Percentiles rank a stretch among this genome's conserved stretches.
These are phyloP conservation scores for Debaryomyces castellii DNA, from an alignment of 805 yeast species.

Conservation along the genomic window DNA sequence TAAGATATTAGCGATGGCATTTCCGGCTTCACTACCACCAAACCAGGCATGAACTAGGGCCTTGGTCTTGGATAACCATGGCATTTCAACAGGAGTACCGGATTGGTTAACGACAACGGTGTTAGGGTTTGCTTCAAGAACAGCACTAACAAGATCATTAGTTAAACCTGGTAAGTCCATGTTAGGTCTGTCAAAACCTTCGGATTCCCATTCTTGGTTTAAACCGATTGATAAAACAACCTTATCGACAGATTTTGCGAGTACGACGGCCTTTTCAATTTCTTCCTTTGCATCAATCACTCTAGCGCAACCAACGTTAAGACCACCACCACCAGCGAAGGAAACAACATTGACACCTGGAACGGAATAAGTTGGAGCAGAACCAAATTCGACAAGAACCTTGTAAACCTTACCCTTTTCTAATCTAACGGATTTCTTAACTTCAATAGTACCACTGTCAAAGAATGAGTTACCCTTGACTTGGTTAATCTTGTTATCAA, in stretches of 20 bases:
- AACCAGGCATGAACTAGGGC: constrained; percentile 34
- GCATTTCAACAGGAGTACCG: constrained; percentile 33
- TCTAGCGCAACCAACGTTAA: constrained; percentile 20
- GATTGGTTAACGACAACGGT: constrained; percentile 33
- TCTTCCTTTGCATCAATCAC: constrained; percentile 24
- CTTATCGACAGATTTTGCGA: constrained; percentile 27
- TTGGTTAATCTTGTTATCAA: constrained; percentile 58
- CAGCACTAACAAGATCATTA: constrained; percentile 23
- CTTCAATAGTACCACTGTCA: constrained; percentile 49
- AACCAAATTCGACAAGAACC: constrained; percentile 50
- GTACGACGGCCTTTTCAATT: constrained; percentile 20
- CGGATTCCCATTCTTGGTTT: constrained; percentile 30
- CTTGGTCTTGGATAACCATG: constrained; percentile 25
- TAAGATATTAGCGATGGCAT: constrained; percentile 31
- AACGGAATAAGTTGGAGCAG: constrained; percentile 26
- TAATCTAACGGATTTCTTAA: constrained; percentile 35
- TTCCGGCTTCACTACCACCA: constrained; percentile 35
- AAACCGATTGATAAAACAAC: constrained; percentile 28
- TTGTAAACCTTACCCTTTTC: constrained; percentile 46
- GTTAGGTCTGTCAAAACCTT: constrained; percentile 27
- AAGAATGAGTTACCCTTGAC: constrained; percentile 49
- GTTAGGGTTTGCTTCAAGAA: constrained; percentile 25
- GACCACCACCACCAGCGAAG: constrained; percentile 25
- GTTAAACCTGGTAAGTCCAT: constrained; percentile 30
- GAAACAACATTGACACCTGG: constrained; percentile 5